phyloP scores from a whole-genome alignment of 2,329 filamentous ascomycete species.

The Lachnellula occidentalis region DNA sequence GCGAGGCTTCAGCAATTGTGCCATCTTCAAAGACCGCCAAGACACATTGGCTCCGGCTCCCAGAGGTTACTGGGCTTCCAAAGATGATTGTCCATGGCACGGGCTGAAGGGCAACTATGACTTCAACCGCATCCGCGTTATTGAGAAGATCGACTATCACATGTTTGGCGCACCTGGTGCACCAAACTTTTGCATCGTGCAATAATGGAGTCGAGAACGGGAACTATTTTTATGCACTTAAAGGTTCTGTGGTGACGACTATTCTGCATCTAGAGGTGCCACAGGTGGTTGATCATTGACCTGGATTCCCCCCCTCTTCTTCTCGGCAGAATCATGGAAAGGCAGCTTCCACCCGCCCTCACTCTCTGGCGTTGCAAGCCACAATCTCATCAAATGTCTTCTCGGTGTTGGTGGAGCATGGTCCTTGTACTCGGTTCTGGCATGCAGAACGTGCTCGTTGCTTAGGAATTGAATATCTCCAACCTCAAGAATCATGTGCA shows the following conservation, averaged over 20 bases:
- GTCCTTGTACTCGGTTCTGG: conserved; percentile 74
- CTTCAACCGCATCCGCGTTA: conserved; percentile 11
- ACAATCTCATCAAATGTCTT: conserved; percentile 76
- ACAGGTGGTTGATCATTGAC: conserved; percentile 74
- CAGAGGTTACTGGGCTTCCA: not conserved
- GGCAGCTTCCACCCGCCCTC: conserved; percentile 85
- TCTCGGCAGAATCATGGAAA: conserved; percentile 73
- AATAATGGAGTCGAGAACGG: not conserved
- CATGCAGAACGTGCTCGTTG: conserved; percentile 76
- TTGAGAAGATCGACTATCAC: conserved; percentile 7
- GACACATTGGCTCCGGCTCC: not conserved
- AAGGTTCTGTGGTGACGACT: conserved; percentile 20
- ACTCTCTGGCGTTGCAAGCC: conserved; percentile 73
- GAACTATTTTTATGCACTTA: conserved; percentile 1
- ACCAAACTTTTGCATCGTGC: not conserved
- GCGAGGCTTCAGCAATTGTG: conserved; percentile 16
- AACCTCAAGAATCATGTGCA: conserved; percentile 83
- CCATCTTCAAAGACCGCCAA: conserved; percentile 2
- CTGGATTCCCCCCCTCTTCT: conserved; percentile 85
- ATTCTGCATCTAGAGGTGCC: conserved; percentile 74
- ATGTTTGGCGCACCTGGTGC: not conserved
- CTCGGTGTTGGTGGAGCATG: conserved; percentile 62
- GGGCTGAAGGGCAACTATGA: conserved; percentile 14
- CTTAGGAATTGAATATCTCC: conserved; percentile 85
- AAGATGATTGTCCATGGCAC: conserved; percentile 10